Evolutionary conservation across 305 asterid genomes (phyloP), one percentile per base, ranked within the genome.

Genomic region (Fraxinus greggii): DNA sequence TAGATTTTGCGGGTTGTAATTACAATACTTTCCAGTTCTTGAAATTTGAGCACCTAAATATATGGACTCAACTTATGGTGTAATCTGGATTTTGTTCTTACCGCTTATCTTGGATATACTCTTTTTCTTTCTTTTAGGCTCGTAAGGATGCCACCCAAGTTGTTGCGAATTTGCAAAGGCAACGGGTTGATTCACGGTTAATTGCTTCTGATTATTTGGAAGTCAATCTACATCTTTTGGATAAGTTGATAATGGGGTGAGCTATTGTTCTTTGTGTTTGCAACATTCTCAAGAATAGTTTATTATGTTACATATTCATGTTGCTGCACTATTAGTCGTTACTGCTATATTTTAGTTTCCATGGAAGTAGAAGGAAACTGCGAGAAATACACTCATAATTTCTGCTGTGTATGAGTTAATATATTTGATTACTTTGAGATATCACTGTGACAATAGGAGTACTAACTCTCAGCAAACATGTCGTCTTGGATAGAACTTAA

Each of bases 111-210:
- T 82, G 33, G 80, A 29, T 61, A 24, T 65, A 12, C 48, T 9
- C 4, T 15, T 12, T 84, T 74, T 75, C 40, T 35, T 70, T 24
- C 77, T 72, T 40, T 80, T 85, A 92, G 98, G 89, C 97, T 29
- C 95, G 98, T 78, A 94, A 92, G 82, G 95, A 93, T 86, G 99
- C 97, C 80, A 92, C 97, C 12, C 95, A 88, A 84, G 89, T 95
- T 74, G 89, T 94, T 48, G 95, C 97, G 13, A 95, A 92, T 91
- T 84, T 95, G 94, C 99, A 94, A 87, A 89, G 98, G 86, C 99
- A 92, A 84, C 89, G 76, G 7, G 94, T 92, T 82, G 87, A 89
- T 9, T 95, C 96, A 19, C 88, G 91, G 21, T 78, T 92, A 90
- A 88, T 93, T 76, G 97, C 98, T 78, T 92, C 95, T 33, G 87